Evolutionary conservation across 352 stramenopile species (phyloP).

Genomic region (Globisporangium megalacanthum): DNA sequence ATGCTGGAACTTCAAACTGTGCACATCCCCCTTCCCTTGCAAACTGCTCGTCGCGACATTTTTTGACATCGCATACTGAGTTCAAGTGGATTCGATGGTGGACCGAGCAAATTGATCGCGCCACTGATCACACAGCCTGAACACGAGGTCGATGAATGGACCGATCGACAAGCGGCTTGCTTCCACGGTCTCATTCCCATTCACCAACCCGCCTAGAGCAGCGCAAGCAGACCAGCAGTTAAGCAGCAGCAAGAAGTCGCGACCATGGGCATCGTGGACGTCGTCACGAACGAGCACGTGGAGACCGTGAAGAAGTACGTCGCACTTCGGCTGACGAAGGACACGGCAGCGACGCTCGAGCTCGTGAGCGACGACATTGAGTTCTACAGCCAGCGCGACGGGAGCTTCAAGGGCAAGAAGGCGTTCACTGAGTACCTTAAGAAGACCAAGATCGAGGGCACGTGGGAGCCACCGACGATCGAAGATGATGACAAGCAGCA

Average conservation of each 20-base stretch:
- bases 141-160: background rate
- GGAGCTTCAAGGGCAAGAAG: slow-evolving; percentile 37
- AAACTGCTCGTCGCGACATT: background rate
- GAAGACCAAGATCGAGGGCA: slow-evolving; percentile 46
- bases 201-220: background rate
- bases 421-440: slow-evolving; percentile 38
- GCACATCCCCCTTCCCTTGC: background rate
- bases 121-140: background rate
- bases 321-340: slow-evolving; percentile 30
- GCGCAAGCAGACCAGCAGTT: background rate
- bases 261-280: slow-evolving; percentile 26
- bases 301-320: slow-evolving; percentile 41
- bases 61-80: background rate
- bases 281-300: slow-evolving; percentile 29
- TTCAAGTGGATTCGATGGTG: background rate
- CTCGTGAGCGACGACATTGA: slow-evolving; percentile 51
- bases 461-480: slow-evolving; percentile 31
- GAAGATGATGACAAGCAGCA: slow-evolving; percentile 39
- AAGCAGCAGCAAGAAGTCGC: too few relatives aligned
- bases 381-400: slow-evolving; percentile 46
- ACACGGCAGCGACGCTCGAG: slow-evolving; percentile 31
- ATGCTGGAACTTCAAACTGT: background rate
- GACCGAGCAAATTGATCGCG: background rate
- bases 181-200: background rate
- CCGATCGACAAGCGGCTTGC: background rate